Evolutionary conservation across 2,329 filamentous ascomycete genomes (phyloP).

Genomic region (Fusarium mangiferae): DNA sequence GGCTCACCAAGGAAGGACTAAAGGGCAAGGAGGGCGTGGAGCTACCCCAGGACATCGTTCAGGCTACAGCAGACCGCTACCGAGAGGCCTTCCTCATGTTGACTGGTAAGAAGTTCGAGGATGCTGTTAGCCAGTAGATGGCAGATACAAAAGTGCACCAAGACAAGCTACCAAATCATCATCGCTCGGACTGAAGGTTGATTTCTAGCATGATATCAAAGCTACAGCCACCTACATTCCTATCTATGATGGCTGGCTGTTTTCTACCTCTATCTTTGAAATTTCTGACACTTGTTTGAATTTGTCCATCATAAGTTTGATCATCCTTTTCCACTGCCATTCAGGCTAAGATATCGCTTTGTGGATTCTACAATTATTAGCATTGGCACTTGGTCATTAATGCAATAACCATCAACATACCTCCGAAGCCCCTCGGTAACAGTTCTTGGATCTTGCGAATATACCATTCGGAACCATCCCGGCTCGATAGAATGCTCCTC

Average conservation of each 20-base stretch:
- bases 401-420: constrained; percentile 32
- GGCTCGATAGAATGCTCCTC: constrained; percentile 57
- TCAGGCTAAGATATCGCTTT: constrained; percentile 14
- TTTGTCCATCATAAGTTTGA: constrained; percentile 1
- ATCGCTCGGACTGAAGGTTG: constrained; percentile 20
- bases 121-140: constrained; percentile 32
- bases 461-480: constrained; percentile 67
- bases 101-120: constrained; percentile 63
- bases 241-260: neutral
- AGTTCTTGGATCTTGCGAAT: constrained; percentile 51
- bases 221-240: neutral
- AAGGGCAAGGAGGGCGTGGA: constrained; percentile 48
- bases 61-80: constrained; percentile 76
- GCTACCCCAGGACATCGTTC: constrained; percentile 78
- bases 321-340: neutral
- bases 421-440: constrained; percentile 52
- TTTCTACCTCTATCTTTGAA: constrained; percentile 15
- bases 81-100: constrained; percentile 77
- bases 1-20: constrained; percentile 76
- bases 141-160: neutral
- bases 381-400: neutral
- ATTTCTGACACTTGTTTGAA: neutral
- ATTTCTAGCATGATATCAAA: constrained; percentile 21
- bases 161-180: constrained; percentile 5
- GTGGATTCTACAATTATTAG: constrained; percentile 30